Percentiles rank a stretch among this genome's conserved stretches.
phyloP scores from a whole-genome alignment of 495 filamentous ascomycete genomes.

The Aspergillus olivimuriae region DNA sequence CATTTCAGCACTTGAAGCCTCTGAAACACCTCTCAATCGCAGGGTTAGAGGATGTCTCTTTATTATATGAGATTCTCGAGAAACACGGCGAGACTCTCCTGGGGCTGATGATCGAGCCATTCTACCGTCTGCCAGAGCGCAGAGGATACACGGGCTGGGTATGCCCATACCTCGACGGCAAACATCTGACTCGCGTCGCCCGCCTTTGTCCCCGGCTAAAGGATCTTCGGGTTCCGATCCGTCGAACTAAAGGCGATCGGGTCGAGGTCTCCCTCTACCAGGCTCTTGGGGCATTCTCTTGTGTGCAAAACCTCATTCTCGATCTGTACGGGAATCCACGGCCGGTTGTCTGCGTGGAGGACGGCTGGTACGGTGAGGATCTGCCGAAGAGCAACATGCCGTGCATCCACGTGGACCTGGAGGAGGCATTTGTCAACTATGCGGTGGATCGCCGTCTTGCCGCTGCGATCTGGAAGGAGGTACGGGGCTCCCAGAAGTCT shows the following conservation, averaged over 20 bases:
- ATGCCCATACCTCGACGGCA: neutral
- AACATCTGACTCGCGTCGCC: neutral
- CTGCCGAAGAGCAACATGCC: no score
- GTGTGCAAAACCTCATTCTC: neutral
- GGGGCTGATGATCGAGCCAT: neutral
- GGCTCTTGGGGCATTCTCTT: neutral
- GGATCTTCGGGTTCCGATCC: slow-evolving; percentile 1
- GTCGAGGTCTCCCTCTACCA: neutral
- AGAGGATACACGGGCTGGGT: neutral
- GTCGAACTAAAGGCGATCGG: neutral
- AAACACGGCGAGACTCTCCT: neutral
- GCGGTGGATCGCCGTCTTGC: neutral
- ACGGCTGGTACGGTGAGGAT: neutral
- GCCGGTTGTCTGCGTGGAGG: neutral
- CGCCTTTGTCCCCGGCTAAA: neutral
- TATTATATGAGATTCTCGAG: slow-evolving; percentile 3
- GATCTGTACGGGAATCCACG: slow-evolving; percentile 2
- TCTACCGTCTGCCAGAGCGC: neutral
- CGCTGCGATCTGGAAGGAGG: slow-evolving; percentile 1
- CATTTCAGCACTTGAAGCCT: neutral
- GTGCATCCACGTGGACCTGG: neutral
- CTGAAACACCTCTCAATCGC: neutral
- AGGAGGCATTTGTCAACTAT: slow-evolving; percentile 1
- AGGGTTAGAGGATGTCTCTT: neutral
- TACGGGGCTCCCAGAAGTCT: neutral